Evolutionary conservation across 2,329 filamentous ascomycete species (phyloP).

Genomic region (Botrytis medusae): DNA sequence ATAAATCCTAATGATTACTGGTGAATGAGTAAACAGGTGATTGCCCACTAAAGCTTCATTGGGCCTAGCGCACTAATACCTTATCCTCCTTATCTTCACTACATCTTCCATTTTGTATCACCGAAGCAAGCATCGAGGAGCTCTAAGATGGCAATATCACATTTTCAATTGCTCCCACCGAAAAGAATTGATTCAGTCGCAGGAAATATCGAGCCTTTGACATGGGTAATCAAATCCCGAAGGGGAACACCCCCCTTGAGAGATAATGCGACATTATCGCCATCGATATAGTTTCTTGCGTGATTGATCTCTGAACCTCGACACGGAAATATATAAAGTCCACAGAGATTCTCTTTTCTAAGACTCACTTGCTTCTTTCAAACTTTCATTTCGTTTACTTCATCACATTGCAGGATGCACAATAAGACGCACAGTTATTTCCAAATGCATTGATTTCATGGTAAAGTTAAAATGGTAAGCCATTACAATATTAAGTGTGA

Average conservation of each 20-base stretch:
- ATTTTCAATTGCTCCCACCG: background rate
- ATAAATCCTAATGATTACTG: background rate
- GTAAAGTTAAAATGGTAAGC: constrained; percentile 1
- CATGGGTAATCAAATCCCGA: background rate
- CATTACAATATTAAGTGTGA: constrained; percentile 1
- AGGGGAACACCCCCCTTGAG: background rate
- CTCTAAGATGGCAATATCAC: background rate
- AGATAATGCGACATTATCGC: background rate
- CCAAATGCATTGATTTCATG: background rate
- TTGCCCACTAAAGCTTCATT: background rate
- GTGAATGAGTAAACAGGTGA: background rate
- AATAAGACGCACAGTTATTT: background rate
- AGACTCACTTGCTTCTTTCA: background rate
- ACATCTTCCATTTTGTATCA: background rate
- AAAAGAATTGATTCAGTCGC: background rate
- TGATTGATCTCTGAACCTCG: background rate
- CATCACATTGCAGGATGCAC: background rate
- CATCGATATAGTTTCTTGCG: background rate
- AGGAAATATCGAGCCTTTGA: background rate
- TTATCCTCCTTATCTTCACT: background rate
- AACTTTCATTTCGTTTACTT: background rate
- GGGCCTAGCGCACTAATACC: background rate
- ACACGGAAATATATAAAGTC: background rate
- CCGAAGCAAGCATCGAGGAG: background rate
- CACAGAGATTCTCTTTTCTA: background rate